These are phyloP conservation scores for Boehmeria nivea DNA, from an alignment of 306 rosid species.

Conservation along the genomic window DNA sequence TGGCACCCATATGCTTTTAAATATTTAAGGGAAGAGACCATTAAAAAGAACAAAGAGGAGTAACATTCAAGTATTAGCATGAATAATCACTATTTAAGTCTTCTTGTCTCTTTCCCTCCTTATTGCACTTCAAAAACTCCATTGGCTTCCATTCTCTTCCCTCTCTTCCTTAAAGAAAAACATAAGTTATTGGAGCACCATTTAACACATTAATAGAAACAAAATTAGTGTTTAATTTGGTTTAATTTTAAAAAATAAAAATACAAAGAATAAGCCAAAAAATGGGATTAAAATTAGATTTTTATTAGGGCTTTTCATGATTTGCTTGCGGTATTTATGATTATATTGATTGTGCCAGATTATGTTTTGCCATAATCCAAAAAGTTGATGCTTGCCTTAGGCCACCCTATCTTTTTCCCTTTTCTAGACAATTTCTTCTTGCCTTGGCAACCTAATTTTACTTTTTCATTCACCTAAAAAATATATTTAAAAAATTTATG, in stretches of 20 bases:
- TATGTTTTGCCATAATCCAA: conserved; percentile 21
- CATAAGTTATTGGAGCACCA: too few relatives aligned
- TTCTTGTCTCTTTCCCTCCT: not conserved
- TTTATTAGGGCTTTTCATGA: conserved; percentile 6
- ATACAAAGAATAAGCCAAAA: conserved; percentile 28
- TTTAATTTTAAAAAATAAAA: conserved; percentile 3
- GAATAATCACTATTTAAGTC: not conserved
- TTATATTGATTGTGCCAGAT: conserved; percentile 14
- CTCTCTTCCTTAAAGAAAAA: not conserved
- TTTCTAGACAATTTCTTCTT: conserved; percentile 50
- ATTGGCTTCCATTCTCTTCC: not conserved
- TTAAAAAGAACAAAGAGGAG: conserved; percentile 3
- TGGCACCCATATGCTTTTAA: conserved; percentile 12
- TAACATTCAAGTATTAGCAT: conserved; percentile 14
- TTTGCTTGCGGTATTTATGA: conserved; percentile 3
- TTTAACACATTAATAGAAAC: too few relatives aligned
- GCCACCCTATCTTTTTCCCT: conserved; percentile 41
- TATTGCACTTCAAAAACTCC: not conserved
- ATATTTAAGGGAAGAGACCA: conserved; percentile 7
- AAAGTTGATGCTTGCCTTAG: conserved; percentile 41
- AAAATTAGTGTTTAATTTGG: conserved; percentile 3
- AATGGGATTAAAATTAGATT: conserved; percentile 16
- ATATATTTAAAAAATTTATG: conserved; percentile 18
- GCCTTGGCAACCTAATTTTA: conserved; percentile 67
- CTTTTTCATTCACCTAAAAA: conserved; percentile 60